These are phyloP conservation scores for Alloteropsis angusta DNA, from an alignment of 202 grass and related monocot genomes.

Conservation along the genomic window DNA sequence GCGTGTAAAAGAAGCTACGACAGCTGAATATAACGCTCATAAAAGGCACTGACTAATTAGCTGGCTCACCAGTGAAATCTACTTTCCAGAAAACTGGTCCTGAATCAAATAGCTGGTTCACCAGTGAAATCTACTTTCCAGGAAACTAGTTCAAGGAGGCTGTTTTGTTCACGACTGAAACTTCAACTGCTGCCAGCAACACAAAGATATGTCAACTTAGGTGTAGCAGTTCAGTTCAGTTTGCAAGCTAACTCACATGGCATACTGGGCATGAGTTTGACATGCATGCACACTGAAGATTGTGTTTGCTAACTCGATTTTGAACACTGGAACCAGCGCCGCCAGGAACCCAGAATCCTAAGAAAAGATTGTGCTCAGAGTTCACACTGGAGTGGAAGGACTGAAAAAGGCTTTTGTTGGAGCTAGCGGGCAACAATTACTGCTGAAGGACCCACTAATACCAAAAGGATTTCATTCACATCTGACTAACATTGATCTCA, in stretches of 20 bases:
- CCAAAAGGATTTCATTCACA: slow-evolving; percentile 1
- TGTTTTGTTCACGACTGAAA: slow-evolving; percentile 5
- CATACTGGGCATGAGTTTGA: too few relatives aligned
- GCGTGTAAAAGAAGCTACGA: background rate
- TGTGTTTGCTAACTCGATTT: background rate
- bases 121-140: slow-evolving; percentile 5
- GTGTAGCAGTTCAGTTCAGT: background rate
- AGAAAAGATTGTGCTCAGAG: slow-evolving; percentile 24
- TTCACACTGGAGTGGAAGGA: slow-evolving; percentile 23
- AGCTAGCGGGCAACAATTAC: slow-evolving; percentile 16
- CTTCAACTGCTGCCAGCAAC: background rate
- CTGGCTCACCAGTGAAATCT: slow-evolving; percentile 3
- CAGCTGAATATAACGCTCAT: background rate
- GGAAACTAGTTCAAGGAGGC: background rate
- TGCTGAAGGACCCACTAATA: slow-evolving; percentile 18
- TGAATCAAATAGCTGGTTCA: background rate
- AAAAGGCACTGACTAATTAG: background rate
- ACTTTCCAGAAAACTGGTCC: background rate
- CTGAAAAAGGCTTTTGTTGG: slow-evolving; percentile 33
- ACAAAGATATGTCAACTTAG: background rate
- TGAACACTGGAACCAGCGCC: background rate
- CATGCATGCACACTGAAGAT: background rate
- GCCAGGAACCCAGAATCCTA: slow-evolving; percentile 14
- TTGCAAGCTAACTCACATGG: too few relatives aligned
- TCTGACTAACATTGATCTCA: background rate